Evolutionary conservation across 208 protist species (phyloP).

Genomic region (Acanthamoeba culbertsoni): DNA sequence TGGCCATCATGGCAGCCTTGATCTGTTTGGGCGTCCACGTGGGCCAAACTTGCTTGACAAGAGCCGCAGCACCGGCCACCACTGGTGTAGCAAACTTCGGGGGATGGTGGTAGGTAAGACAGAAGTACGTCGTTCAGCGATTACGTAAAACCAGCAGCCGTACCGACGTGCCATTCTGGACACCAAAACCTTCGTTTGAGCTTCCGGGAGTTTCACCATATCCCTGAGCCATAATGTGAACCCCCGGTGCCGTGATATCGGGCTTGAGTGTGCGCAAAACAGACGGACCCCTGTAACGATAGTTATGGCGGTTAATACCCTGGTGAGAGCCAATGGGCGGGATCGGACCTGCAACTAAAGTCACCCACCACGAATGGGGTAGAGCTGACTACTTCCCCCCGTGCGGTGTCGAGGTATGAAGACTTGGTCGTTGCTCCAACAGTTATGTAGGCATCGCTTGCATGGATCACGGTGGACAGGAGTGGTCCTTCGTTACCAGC

Average conservation of each 20-base stretch:
- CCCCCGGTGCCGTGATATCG: neutral
- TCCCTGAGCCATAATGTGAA: neutral
- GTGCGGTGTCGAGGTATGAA: neutral
- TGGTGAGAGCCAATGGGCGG: too few species aligned
- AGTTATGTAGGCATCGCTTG: neutral
- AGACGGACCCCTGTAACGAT: neutral
- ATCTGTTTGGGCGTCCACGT: neutral
- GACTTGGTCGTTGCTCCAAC: neutral
- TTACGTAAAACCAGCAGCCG: neutral
- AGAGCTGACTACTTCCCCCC: too few species aligned
- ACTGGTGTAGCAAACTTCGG: neutral
- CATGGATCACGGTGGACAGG: neutral
- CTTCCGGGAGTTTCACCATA: neutral
- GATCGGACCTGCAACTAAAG: too few species aligned
- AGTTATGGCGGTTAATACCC: too few species aligned
- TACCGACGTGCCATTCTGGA: neutral
- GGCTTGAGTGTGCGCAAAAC: neutral
- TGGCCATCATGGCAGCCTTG: neutral
- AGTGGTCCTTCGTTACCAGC: neutral
- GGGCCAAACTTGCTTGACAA: neutral
- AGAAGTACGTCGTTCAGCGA: too few species aligned
- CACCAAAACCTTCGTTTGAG: neutral
- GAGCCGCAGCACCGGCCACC: neutral
- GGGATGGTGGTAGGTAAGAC: too few species aligned
- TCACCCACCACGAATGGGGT: too few species aligned